These are phyloP conservation scores for Colletotrichum tropicale DNA, from an alignment of 2,329 filamentous ascomycete genomes.

Conservation along the genomic window DNA sequence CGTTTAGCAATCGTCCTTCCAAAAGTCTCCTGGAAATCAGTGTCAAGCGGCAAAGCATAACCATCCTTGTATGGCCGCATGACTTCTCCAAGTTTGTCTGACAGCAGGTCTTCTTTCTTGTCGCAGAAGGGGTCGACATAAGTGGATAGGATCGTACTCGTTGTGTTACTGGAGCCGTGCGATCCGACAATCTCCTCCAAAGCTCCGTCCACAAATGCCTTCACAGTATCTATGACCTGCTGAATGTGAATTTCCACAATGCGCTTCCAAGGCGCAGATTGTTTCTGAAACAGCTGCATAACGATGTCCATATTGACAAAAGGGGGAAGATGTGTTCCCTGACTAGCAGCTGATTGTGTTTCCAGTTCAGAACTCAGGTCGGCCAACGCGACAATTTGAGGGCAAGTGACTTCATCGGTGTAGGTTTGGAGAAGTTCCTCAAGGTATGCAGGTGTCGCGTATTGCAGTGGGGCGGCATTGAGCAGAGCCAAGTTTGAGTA, in stretches of 20 bases:
- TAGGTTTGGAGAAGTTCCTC: not conserved
- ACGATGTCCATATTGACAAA: not conserved
- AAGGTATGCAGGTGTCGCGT: not conserved
- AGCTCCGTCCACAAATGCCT: no score
- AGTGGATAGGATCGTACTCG: not conserved
- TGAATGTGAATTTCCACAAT: no score
- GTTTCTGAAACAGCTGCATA: not conserved
- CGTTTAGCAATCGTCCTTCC: not conserved
- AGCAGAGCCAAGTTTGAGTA: not conserved
- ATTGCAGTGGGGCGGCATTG: not conserved
- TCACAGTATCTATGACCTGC: no score
- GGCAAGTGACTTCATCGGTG: not conserved
- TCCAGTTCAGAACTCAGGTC: not conserved
- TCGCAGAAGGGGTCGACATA: not conserved
- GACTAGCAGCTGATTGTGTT: not conserved
- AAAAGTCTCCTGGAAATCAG: not conserved
- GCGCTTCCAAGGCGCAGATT: no score
- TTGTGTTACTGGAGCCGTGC: not conserved
- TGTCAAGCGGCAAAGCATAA: not conserved
- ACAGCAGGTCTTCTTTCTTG: not conserved
- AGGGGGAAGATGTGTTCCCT: not conserved
- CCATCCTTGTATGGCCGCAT: not conserved
- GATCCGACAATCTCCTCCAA: not conserved
- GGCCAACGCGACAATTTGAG: not conserved
- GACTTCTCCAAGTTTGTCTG: rapidly evolving